Conservation (phyloP, 352 stramenopile species). For the Phytopythium cucurbitacearum region DNA sequence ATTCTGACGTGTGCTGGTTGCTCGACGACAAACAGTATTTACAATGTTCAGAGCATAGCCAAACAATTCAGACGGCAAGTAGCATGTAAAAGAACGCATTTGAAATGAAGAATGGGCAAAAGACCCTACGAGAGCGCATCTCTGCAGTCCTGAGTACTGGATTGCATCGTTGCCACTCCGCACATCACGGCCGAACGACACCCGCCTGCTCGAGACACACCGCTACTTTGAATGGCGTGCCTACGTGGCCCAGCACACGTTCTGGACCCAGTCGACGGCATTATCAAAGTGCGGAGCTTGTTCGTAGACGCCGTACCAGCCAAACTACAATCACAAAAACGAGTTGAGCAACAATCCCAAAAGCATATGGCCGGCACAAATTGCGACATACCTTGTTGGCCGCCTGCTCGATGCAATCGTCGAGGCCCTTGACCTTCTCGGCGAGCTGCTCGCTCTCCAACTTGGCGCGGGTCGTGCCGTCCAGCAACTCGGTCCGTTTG, state of each 20-base stretch:
- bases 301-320: slow-evolving; percentile 52
- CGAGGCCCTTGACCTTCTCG: slow-evolving; percentile 17
- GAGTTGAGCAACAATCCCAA: slow-evolving; percentile 8
- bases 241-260: slow-evolving; percentile 30
- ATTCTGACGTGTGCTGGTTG: no score
- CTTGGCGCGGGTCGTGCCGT: slow-evolving; percentile 15
- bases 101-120: no score
- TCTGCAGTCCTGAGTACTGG: no score
- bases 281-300: slow-evolving; percentile 36
- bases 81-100: no score
- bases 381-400: slow-evolving; percentile 32
- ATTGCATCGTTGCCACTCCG: no score
- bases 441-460: slow-evolving; percentile 14
- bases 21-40: no score
- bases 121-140: no score
- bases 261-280: slow-evolving; percentile 39
- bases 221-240: neutral
- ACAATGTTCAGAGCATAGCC: no score
- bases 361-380: neutral
- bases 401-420: slow-evolving; percentile 40
- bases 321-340: slow-evolving; percentile 25
- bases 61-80: no score
- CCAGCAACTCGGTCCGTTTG: slow-evolving; percentile 19
- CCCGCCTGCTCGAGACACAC: no score
- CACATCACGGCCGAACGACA: no score